These are phyloP conservation scores for Fusarium goolgardi DNA, from an alignment of 2,329 filamentous ascomycete species.

Conservation along the genomic window DNA sequence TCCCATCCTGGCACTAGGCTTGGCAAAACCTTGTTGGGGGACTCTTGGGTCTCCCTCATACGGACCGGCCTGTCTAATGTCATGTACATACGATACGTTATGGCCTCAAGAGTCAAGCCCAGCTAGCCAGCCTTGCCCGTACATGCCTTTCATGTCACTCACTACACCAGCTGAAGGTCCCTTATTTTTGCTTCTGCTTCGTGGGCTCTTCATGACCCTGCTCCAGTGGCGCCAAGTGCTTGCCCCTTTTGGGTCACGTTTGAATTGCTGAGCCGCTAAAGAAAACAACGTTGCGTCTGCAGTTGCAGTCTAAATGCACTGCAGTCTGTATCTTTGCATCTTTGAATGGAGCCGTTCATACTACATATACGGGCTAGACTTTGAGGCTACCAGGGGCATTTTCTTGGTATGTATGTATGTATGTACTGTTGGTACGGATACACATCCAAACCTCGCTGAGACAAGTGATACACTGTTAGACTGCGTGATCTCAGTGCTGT, in stretches of 20 bases:
- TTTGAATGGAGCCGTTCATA: conserved; percentile 17
- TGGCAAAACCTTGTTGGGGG: conserved; percentile 23
- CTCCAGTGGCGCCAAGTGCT: conserved; percentile 18
- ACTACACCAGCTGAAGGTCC: conserved; percentile 23
- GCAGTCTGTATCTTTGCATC: background rate
- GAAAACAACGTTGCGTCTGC: conserved; percentile 38
- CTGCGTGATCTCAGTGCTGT: conserved; percentile 12
- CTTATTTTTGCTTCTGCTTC: conserved; percentile 5
- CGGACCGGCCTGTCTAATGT: conserved; percentile 6
- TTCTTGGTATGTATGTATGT: background rate
- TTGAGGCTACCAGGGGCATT: conserved; percentile 16
- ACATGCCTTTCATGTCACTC: background rate
- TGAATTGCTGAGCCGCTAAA: conserved; percentile 31
- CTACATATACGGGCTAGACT: conserved; percentile 27
- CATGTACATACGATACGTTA: background rate
- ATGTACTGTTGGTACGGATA: background rate
- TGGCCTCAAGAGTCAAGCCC: background rate
- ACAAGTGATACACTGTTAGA: conserved; percentile 10
- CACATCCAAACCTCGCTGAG: conserved; percentile 12
- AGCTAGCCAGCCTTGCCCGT: conserved; percentile 13
- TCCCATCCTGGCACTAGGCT: conserved; percentile 17
- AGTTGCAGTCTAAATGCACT: conserved; percentile 20
- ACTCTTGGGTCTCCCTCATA: background rate
- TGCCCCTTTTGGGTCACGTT: conserved; percentile 21
- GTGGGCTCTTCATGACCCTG: conserved; percentile 10